Evolutionary conservation across 768 basidiomycete genomes (phyloP).

Genomic region (Collybia nuda): DNA sequence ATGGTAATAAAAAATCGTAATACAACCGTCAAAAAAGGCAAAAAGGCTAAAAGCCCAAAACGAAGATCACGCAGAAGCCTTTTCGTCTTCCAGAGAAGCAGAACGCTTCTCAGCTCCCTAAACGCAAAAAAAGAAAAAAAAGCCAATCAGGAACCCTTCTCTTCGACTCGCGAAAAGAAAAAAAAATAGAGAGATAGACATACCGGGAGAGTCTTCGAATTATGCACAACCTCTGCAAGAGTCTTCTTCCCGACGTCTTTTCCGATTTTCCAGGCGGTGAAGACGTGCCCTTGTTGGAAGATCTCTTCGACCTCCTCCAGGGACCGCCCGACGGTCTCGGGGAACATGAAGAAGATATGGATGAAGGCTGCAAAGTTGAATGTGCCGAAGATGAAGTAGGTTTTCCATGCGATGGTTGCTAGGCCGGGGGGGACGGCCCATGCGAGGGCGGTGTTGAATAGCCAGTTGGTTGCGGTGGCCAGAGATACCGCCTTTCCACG

Average conservation of each 20-base stretch:
- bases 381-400: conserved; percentile 74
- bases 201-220: conserved; percentile 17
- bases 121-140: not conserved
- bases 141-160: not conserved
- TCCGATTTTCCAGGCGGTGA: conserved; percentile 70
- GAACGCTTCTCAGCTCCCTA: conserved; percentile 7
- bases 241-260: conserved; percentile 63
- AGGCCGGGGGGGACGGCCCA: conserved; percentile 77
- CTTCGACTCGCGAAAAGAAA: not conserved
- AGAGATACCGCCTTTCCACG: conserved; percentile 57
- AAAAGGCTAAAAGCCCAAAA: too few species aligned
- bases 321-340: conserved; percentile 70
- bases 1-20: conserved; percentile 1
- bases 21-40: not conserved
- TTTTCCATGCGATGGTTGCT: conserved; percentile 67
- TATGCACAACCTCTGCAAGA: conserved; percentile 47
- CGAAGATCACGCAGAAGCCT: conserved; percentile 5
- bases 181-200: not conserved
- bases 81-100: conserved; percentile 12
- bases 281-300: conserved; percentile 66
- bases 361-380: conserved; percentile 75
- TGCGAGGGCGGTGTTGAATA: conserved; percentile 73
- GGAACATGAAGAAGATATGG: conserved; percentile 79
- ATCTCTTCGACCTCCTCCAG: conserved; percentile 82
- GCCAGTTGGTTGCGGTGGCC: conserved; percentile 61